Percentiles rank a stretch among this genome's conserved stretches.
Evolutionary conservation across 1,284 basidiomycete species (phyloP).

Genomic region (Leccinum angustisporum): DNA sequence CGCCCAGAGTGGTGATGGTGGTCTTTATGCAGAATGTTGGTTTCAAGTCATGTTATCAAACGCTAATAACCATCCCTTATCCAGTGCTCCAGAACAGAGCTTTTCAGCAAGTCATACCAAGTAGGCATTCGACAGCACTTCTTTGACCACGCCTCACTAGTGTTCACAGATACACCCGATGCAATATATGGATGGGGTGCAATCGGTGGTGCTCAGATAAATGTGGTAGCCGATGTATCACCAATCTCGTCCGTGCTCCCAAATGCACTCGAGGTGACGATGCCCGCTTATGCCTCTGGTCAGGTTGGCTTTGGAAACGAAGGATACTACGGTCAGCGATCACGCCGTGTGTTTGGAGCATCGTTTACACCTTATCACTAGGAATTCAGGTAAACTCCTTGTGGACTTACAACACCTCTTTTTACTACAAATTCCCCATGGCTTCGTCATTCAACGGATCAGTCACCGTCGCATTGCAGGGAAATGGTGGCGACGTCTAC

Average conservation of each 20-base stretch:
- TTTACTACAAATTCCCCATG: conserved; percentile 60
- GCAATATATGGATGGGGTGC: conserved; percentile 57
- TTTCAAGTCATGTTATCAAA: neutral
- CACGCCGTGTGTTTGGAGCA: neutral
- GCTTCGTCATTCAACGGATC: conserved; percentile 46
- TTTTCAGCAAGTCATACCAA: conserved; percentile 53
- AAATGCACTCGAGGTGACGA: conserved; percentile 56
- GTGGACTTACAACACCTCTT: conserved; percentile 63
- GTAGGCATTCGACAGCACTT: conserved; percentile 30
- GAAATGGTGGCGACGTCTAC: conserved; percentile 44
- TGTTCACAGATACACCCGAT: conserved; percentile 42
- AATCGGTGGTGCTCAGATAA: conserved; percentile 47
- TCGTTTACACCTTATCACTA: conserved; percentile 25
- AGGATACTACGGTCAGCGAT: conserved; percentile 54
- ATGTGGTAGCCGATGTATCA: conserved; percentile 48
- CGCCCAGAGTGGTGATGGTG: conserved; percentile 56
- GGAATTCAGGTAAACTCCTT: conserved; percentile 61
- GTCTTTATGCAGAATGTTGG: conserved; percentile 58
- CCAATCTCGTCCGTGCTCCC: conserved; percentile 62
- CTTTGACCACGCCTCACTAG: neutral
- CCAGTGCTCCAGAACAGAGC: conserved; percentile 59
- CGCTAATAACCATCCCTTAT: conserved; percentile 1
- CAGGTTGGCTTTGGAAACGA: conserved; percentile 60
- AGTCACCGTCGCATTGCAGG: conserved; percentile 49
- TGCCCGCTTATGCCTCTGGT: conserved; percentile 45